phyloP scores from a whole-genome alignment of 805 yeast species.

The Nematodospora valgi region DNA sequence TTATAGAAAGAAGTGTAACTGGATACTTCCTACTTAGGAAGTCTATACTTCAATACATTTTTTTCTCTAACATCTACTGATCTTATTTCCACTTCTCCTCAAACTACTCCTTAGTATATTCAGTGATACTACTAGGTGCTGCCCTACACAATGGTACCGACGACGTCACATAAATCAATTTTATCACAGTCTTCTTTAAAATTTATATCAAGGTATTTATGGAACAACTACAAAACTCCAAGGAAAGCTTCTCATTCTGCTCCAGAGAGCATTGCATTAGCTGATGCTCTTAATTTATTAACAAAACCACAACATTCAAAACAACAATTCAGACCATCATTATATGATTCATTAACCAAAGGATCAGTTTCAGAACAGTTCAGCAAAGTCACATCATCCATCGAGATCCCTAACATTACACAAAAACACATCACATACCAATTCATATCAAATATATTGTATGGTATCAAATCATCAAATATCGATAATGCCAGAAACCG shows the following conservation, averaged over 20 bases:
- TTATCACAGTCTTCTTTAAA: neutral
- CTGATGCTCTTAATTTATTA: conserved; percentile 36
- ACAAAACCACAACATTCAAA: conserved; percentile 16
- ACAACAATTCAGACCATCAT: conserved; percentile 27
- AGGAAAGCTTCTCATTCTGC: neutral
- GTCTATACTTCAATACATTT: neutral
- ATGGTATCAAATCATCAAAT: conserved; percentile 19
- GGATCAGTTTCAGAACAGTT: conserved; percentile 32
- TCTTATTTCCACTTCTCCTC: too few species aligned
- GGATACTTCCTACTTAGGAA: neutral
- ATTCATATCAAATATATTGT: conserved; percentile 20
- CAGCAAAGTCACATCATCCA: conserved; percentile 7
- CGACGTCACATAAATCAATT: neutral
- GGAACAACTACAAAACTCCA: conserved; percentile 1
- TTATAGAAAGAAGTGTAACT: too few species aligned
- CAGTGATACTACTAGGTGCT: too few species aligned
- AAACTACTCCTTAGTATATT: too few species aligned
- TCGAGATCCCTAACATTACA: too few species aligned
- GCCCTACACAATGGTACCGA: conserved; percentile 1
- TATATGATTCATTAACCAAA: conserved; percentile 27
- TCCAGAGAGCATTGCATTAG: conserved; percentile 21
- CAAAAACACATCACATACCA: conserved; percentile 5
- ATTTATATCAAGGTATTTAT: conserved; percentile 2
- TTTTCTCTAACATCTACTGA: neutral
- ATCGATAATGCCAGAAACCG: neutral